Base-by-base conservation (phyloP, 345 rosid species). In the Melastoma malabathricum region DNA sequence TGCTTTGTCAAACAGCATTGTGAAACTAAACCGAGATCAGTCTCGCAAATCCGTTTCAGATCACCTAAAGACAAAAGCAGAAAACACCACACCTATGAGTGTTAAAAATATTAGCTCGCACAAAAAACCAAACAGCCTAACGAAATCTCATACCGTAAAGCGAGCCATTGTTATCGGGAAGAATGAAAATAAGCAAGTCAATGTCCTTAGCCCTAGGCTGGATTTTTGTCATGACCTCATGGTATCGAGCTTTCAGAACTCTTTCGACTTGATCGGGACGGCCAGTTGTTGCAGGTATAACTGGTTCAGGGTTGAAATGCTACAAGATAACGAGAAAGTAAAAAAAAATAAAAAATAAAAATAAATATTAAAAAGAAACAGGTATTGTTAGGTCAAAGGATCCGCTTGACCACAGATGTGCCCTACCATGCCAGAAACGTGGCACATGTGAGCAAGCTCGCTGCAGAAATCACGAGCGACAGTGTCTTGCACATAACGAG, bases 81-180 rank as follows among this genome's bases (percentile, higher is more conserved):
- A n/a, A n/a, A n/a, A n/a, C n/a, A n/a, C n/a, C n/a, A n/a, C n/a
- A n/a, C n/a, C n/a, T n/a, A n/a, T n/a, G n/a, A n/a, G n/a, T 19
- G 17, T 19, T 16, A 48, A 18, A n/a, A 43, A 20, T 3, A 61
- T 43, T 12, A 34, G 41, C 41, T 34, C 12, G 41, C 41, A 34
- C 41, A 12, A 34, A 34, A 34, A 12, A 10, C 38, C 41, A 9
- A 34, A 44, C 19, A 8, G 15, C 16, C 25, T 41, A 55, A 19
- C 1, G 10, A 10, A n/a, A 25, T 43, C 22, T 15, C 71, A 14
- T 85, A 93, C 97, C 97, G 60, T 93, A 93, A 46, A 93, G 86
- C 44, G 99, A 85, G 34, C 99, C 99, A 56, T 93, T 93, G 49
- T 85, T 93, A 71, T 93, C 99, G 0, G 97, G 99, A 10, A 93